These are phyloP conservation scores for Rhododendron vialii DNA, from an alignment of 148 eudicot genomes.

Conservation along the genomic window DNA sequence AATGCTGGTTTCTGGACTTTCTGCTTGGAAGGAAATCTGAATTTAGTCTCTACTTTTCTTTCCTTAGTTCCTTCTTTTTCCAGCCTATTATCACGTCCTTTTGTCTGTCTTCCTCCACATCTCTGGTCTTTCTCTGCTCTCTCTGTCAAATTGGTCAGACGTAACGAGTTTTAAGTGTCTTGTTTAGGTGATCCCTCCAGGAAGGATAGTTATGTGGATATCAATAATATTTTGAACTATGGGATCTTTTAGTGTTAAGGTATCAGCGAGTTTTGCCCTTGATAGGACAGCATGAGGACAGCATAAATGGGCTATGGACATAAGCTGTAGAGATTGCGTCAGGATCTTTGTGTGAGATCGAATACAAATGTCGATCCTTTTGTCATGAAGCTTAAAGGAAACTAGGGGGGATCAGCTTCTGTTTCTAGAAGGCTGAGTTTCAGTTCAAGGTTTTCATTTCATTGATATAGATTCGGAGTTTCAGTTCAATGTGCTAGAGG, in stretches of 20 bases:
- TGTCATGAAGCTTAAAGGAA: conserved; percentile 1
- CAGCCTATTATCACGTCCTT: not conserved
- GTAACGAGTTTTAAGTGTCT: not conserved
- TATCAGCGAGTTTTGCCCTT: not conserved
- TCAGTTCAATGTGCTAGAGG: not conserved
- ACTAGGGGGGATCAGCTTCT: not conserved
- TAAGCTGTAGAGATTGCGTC: not conserved
- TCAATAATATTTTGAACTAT: not conserved
- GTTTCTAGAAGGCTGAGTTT: conserved; percentile 8
- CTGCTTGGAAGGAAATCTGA: conserved; percentile 24
- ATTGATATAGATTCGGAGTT: not conserved
- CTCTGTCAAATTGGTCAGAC: not conserved
- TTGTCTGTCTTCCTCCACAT: not conserved
- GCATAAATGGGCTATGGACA: not conserved
- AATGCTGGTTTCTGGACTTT: conserved; percentile 6
- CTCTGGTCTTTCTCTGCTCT: not conserved
- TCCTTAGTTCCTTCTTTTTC: conserved; percentile 8
- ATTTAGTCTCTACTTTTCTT: conserved; percentile 1
- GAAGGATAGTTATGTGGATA: conserved; percentile 1
- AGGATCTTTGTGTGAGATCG: conserved; percentile 7
- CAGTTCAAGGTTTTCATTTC: conserved; percentile 10
- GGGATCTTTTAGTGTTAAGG: not conserved
- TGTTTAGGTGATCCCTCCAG: conserved; percentile 4
- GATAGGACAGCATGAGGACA: conserved; percentile 15
- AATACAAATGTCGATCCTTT: not conserved